phyloP scores from a whole-genome alignment of 345 rosid genomes.

The Eucalyptus cloeziana region DNA sequence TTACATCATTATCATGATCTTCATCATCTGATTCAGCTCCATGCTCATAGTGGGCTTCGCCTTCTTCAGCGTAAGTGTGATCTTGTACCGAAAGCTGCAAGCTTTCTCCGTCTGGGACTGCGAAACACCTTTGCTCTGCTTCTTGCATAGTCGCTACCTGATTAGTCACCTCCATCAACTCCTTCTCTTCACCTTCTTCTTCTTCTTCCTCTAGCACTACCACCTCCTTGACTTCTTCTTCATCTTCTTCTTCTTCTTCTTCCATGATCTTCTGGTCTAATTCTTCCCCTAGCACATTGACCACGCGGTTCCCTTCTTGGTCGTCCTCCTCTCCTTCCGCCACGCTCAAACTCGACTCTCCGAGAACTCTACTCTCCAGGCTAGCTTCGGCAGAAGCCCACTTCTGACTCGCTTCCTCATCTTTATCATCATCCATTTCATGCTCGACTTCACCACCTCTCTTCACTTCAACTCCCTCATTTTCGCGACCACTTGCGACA shows the following conservation, averaged over 20 bases:
- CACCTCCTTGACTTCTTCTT: neutral
- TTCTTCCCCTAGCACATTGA: neutral
- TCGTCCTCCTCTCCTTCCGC: neutral
- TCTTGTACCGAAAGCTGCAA: neutral
- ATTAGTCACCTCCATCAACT: neutral
- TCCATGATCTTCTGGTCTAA: neutral
- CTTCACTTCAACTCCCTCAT: neutral
- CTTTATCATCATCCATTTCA: slow-evolving; percentile 4
- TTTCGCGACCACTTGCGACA: neutral
- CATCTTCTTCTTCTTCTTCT: neutral
- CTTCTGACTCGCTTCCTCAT: neutral
- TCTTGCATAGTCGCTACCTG: neutral
- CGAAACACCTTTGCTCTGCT: neutral
- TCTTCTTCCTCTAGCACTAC: neutral
- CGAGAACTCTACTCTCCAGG: neutral
- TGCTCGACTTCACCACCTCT: slow-evolving; percentile 2
- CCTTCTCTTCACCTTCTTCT: neutral
- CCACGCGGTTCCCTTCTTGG: neutral
- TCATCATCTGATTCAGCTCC: neutral
- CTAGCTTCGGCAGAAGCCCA: neutral
- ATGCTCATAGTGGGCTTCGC: neutral
- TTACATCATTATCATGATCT: neutral
- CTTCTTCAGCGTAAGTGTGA: neutral
- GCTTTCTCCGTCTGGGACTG: neutral
- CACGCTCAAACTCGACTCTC: neutral